phyloP scores from a whole-genome alignment of 345 rosid species.

The Capsella bursapastoris region DNA sequence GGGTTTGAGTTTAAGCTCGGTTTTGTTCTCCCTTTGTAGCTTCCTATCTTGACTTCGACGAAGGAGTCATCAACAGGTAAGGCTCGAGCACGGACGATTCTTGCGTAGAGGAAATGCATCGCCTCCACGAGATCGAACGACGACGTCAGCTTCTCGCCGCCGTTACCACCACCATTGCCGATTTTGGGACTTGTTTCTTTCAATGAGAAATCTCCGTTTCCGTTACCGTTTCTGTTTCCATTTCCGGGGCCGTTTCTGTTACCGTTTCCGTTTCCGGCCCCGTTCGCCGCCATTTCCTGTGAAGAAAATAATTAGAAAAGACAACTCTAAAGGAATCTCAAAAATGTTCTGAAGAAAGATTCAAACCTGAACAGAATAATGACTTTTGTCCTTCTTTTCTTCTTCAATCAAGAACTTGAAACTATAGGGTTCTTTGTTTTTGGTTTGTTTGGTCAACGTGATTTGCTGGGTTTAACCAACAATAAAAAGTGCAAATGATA shows the following conservation, averaged over 20 bases:
- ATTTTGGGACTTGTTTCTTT: slow-evolving; percentile 54
- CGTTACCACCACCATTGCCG: slow-evolving; percentile 45
- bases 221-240: neutral
- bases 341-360: neutral
- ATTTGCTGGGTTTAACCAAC: slow-evolving; percentile 16
- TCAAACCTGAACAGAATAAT: slow-evolving; percentile 11
- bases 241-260: neutral
- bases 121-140: slow-evolving; percentile 56
- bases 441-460: neutral
- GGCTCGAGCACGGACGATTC: slow-evolving; percentile 47
- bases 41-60: slow-evolving; percentile 45
- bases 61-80: slow-evolving; percentile 43
- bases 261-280: slow-evolving; percentile 1
- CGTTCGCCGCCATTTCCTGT: slow-evolving; percentile 20
- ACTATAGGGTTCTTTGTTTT: neutral
- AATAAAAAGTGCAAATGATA: slow-evolving; percentile 2
- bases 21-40: slow-evolving; percentile 47
- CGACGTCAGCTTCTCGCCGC: slow-evolving; percentile 47
- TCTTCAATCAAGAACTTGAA: neutral
- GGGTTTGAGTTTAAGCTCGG: slow-evolving; percentile 31
- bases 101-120: slow-evolving; percentile 48
- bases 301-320: neutral
- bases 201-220: slow-evolving; percentile 46
- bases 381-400: neutral
- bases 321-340: neutral